These are phyloP conservation scores for Ilyonectria destructans DNA, from an alignment of 2,329 filamentous ascomycete genomes.

Conservation along the genomic window DNA sequence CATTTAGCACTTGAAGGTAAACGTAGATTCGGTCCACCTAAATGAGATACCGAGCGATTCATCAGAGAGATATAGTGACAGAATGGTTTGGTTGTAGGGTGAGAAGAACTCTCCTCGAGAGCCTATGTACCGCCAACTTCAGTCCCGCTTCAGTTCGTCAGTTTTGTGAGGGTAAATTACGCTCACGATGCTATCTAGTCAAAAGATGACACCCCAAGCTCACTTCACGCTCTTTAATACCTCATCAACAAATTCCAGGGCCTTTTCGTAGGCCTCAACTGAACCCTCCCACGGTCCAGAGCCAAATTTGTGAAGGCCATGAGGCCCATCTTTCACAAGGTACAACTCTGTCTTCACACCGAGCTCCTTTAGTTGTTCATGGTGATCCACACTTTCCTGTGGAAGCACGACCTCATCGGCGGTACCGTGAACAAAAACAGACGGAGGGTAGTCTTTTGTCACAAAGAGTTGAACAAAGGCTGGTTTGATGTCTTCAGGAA, in stretches of 20 bases:
- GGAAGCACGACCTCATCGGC: constrained; percentile 18
- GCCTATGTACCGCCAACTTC: too few relatives aligned
- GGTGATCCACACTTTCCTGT: constrained; percentile 21
- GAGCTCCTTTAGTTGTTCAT: constrained; percentile 24
- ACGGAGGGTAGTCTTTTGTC: constrained; percentile 28
- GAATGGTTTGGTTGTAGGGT: too few relatives aligned
- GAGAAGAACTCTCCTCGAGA: too few relatives aligned
- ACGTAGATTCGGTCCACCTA: too few relatives aligned
- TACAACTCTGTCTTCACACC: constrained; percentile 22
- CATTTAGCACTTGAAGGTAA: too few relatives aligned
- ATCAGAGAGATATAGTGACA: too few relatives aligned
- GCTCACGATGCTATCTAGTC: too few relatives aligned
- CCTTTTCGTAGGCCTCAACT: constrained; percentile 23
- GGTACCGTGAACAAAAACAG: constrained; percentile 26
- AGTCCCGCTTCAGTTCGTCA: too few relatives aligned
- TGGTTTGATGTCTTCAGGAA: constrained; percentile 18
- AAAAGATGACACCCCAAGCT: too few relatives aligned
- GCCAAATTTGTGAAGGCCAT: constrained; percentile 16
- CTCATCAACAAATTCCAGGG: constrained; percentile 18
- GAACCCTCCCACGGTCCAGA: constrained; percentile 14
- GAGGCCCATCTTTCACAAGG: constrained; percentile 14
- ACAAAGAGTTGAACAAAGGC: constrained; percentile 29
- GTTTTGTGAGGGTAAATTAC: too few relatives aligned
- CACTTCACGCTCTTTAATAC: background rate
- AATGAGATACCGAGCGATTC: too few relatives aligned